phyloP scores from a whole-genome alignment of 768 basidiomycete species.

The Lenzites betulinus region DNA sequence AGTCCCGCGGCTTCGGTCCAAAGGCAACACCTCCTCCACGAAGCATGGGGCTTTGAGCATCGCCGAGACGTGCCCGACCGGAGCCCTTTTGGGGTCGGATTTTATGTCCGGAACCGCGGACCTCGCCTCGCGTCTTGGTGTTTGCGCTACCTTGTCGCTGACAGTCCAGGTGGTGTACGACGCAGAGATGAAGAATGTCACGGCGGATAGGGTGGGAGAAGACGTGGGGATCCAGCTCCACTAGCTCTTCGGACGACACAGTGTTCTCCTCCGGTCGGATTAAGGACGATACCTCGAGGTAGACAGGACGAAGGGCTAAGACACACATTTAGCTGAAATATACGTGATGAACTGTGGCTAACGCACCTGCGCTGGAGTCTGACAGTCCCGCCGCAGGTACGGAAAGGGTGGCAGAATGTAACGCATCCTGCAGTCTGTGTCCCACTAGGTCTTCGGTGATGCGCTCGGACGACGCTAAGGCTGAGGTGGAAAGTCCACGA shows the following conservation, averaged over 20 bases:
- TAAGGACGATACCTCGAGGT: slow-evolving; percentile 62
- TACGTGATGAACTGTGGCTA: not conserved
- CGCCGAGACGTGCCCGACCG: slow-evolving; percentile 88
- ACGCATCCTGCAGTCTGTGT: not conserved
- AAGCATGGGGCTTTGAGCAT: slow-evolving; percentile 83
- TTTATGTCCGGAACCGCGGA: slow-evolving; percentile 87
- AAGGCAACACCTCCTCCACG: slow-evolving; percentile 92
- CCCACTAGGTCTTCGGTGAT: not conserved
- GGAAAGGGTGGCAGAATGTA: not conserved
- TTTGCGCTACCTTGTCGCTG: slow-evolving; percentile 90
- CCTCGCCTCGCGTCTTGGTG: slow-evolving; percentile 91
- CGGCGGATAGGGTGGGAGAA: slow-evolving; percentile 88
- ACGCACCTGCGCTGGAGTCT: not conserved
- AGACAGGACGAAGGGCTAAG: slow-evolving; percentile 51
- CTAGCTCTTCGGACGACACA: slow-evolving; percentile 47
- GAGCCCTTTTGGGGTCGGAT: slow-evolving; percentile 90
- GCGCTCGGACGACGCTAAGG: not conserved
- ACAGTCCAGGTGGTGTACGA: slow-evolving; percentile 83
- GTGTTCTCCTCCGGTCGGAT: slow-evolving; percentile 47
- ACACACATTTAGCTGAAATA: slow-evolving; percentile 33
- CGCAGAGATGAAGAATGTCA: slow-evolving; percentile 92
- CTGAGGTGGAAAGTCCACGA: slow-evolving; percentile 24
- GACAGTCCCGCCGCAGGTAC: not conserved
- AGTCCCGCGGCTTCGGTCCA: slow-evolving; percentile 89
- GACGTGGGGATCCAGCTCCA: slow-evolving; percentile 74